These are phyloP conservation scores for Chimonanthus praecox DNA, from an alignment of 164 flowering plant species.

Conservation along the genomic window DNA sequence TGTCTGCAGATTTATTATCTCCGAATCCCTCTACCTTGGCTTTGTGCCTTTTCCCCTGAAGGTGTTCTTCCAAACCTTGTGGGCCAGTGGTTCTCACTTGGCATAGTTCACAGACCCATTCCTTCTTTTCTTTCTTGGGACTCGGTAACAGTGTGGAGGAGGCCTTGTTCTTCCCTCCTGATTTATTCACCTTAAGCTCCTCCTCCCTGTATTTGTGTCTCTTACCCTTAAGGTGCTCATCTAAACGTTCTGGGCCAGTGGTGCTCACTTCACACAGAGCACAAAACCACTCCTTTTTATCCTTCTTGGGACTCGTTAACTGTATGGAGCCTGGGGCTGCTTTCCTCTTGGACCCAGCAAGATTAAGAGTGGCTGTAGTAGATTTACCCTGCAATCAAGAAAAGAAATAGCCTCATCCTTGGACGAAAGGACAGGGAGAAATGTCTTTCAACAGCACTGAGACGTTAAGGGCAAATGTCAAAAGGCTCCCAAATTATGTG, in stretches of 20 bases:
- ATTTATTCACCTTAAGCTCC: constrained; percentile 1
- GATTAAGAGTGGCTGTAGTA: neutral
- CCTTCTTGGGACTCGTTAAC: no score
- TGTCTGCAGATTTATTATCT: neutral
- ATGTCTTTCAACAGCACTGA: no score
- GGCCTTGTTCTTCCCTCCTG: neutral
- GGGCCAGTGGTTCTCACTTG: constrained; percentile 24
- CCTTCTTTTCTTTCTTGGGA: neutral
- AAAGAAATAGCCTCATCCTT: no score
- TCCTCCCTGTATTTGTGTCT: constrained; percentile 35
- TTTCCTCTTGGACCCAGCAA: constrained; percentile 4
- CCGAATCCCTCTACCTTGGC: constrained; percentile 22
- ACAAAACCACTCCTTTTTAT: constrained; percentile 25
- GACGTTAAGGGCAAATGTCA: no score
- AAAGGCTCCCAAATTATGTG: no score
- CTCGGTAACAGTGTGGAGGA: neutral
- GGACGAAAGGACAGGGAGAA: no score
- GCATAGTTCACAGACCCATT: constrained; percentile 33
- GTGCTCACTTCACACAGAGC: constrained; percentile 28
- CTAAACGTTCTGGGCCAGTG: constrained; percentile 21
- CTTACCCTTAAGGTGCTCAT: constrained; percentile 29
- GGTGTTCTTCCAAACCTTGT: constrained; percentile 21
- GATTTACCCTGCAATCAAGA: constrained; percentile 3
- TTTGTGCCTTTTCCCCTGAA: constrained; percentile 32
- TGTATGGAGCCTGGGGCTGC: neutral